phyloP scores from a whole-genome alignment of 805 yeast species.

The Zygotorulaspora chibaensis region DNA sequence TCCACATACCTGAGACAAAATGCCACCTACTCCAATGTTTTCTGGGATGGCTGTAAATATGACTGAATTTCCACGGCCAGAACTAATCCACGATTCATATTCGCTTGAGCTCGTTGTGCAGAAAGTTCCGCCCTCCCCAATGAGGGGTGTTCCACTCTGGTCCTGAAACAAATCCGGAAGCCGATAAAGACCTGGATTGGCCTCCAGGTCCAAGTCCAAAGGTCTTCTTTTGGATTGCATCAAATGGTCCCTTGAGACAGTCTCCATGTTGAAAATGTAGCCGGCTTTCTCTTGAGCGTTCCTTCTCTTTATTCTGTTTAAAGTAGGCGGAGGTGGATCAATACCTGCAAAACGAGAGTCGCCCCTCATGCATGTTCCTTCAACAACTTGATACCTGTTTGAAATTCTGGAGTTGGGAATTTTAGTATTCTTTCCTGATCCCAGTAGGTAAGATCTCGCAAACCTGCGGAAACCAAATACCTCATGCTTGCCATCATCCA shows the following conservation, averaged over 20 bases:
- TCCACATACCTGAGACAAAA: constrained; percentile 56
- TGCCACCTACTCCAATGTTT: constrained; percentile 44
- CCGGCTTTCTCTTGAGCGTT: neutral
- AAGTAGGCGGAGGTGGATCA: neutral
- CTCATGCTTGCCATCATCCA: constrained; percentile 14
- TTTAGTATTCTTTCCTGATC: constrained; percentile 9
- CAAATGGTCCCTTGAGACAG: neutral
- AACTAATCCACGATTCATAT: constrained; percentile 6
- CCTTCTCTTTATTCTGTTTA: neutral
- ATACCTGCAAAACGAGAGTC: neutral
- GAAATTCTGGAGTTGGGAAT: neutral
- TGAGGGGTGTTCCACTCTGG: constrained; percentile 1
- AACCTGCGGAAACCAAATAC: constrained; percentile 30
- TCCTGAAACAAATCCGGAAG: constrained; percentile 14
- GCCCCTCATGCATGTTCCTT: neutral
- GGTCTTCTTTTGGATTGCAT: neutral
- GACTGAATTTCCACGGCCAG: constrained; percentile 18
- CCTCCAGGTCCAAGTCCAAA: constrained; percentile 12
- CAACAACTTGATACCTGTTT: neutral
- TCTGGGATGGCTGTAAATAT: constrained; percentile 40
- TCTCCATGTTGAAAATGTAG: neutral
- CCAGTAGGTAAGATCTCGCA: constrained; percentile 23
- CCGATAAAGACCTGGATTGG: constrained; percentile 11
- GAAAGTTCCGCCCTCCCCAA: neutral
- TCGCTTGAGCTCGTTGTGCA: constrained; percentile 7